Base-by-base conservation (phyloP, 2,329 filamentous ascomycete species). In the Lasiodiplodia sp. region DNA sequence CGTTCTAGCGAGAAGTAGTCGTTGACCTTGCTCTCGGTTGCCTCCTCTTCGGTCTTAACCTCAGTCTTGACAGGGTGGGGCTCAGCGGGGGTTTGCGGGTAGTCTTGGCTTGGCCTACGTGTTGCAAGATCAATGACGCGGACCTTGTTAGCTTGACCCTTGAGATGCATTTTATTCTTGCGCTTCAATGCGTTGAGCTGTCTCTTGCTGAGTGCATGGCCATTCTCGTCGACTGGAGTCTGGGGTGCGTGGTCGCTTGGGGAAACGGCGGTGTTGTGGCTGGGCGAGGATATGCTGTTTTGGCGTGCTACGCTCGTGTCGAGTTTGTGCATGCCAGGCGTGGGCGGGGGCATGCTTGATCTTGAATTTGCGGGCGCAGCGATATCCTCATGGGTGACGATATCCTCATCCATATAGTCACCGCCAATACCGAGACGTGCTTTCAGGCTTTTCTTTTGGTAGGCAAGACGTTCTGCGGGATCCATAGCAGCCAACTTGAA, bases 141-240 rank as follows among this genome's bases (percentile, higher is more conserved):
- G 66, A 93, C 91, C 78, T 97, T 98, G 72, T 92, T 95, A 68
- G 94, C 93, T 65, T 95, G 93, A 75, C 93, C 91, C 78, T 96
- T 93, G 3, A 94, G 90, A 73, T 96, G 93, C 74, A 91, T 89
- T 81, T 98, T 99, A 53, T 94, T 89, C 78, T 98, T 97, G 53
- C 96, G 89, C 80, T 98, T 98, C 11, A 99, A 83, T 65, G 96
- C 93, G 75, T 99, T 99, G 23, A 97, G 87, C 76, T 99, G 96
- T 52, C 96, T 89, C 70, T 96, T 95, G 82, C 96, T 98, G 64
- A 99, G 85, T 2, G 89, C 89, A 81, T 75, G 74, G 60, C 75
- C 76, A 47, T 75, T 77, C 37, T 70, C 67, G 11, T 93, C 92
- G 2, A 71, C 78, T 62, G 84, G 84, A 16, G 83, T 79, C 63